Evolutionary conservation across 345 rosid genomes (phyloP), one percentile per base, ranked within the genome.

Genomic region (Dipteronia sinensis): DNA sequence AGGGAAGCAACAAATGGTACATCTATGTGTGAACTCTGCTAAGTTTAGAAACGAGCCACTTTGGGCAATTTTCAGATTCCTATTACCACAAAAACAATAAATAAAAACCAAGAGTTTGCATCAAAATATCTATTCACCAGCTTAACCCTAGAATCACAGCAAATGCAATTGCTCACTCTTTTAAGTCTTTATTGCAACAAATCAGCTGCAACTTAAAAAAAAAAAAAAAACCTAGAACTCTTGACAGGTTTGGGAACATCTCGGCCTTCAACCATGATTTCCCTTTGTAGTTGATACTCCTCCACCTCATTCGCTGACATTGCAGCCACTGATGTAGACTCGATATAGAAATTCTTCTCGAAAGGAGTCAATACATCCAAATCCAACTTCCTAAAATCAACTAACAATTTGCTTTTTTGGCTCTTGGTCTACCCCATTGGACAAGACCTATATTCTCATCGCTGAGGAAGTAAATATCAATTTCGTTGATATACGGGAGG

Each of bases 161-260:
- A 56, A 17, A 56, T 4, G 3, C 9, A 27, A 65, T 6, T 65
- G 17, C 40, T n/a, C 55, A 11, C 22, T 13, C 6, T n/a, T n/a
- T n/a, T n/a, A n/a, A n/a, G n/a, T n/a, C n/a, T n/a, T 42, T 38
- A 15, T 23, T 7, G 31, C 15, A 55, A 70, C 65, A 59, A 72
- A 51, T 20, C 13, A 22, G 6, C 42, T 23, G 22, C 75, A 58
- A 38, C 10, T 20, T 56, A 34, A 19, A 38, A 58, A 19, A 34
- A 34, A 11, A n/a, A 34, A 7, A 23, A 76, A 3, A 31, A 65
- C 2, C 77, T 74, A 64, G 94, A 97, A 69, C 70, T 86, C 81
- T 91, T 93, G 70, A 97, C 93, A 44, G 99, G 99, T 81, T 91
- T 97, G 3, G 99, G 99, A 81, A 97, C 83, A 88, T 94, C 98